These are phyloP conservation scores for Boehmeria nivea DNA, from an alignment of 306 rosid species.

Conservation along the genomic window DNA sequence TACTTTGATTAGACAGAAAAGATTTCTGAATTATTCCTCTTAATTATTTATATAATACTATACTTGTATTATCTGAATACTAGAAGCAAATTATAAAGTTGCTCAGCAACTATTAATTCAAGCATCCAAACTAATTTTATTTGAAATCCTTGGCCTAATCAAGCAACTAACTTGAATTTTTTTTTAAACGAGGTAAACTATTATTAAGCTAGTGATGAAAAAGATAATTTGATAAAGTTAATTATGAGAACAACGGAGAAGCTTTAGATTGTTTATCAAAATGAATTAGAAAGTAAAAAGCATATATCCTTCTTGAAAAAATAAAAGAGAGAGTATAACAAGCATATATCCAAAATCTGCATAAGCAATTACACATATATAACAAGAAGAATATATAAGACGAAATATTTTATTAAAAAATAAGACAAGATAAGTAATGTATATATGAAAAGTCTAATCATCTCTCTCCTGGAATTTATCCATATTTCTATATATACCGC, in stretches of 20 bases:
- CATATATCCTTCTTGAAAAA: too few species aligned
- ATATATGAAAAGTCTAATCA: neutral
- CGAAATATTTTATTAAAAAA: neutral
- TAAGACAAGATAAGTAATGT: too few species aligned
- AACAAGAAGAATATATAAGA: too few species aligned
- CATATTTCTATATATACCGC: neutral
- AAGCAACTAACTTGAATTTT: neutral
- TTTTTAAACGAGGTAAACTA: too few species aligned
- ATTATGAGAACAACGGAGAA: too few species aligned
- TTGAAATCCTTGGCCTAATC: neutral
- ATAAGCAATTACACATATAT: too few species aligned
- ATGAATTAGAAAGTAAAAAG: too few species aligned
- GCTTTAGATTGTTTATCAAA: too few species aligned
- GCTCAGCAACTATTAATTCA: neutral
- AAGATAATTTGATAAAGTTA: neutral
- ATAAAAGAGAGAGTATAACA: too few species aligned
- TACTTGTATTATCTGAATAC: too few species aligned
- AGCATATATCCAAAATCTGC: too few species aligned
- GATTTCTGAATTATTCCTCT: neutral
- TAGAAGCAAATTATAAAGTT: neutral
- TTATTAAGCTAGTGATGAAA: neutral
- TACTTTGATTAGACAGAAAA: conserved; percentile 7
- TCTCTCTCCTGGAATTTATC: neutral
- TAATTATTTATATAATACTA: neutral
- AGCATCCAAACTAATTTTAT: neutral